These are phyloP conservation scores for Dioszegia aurantiaca DNA, from an alignment of 768 basidiomycete species.

Conservation along the genomic window DNA sequence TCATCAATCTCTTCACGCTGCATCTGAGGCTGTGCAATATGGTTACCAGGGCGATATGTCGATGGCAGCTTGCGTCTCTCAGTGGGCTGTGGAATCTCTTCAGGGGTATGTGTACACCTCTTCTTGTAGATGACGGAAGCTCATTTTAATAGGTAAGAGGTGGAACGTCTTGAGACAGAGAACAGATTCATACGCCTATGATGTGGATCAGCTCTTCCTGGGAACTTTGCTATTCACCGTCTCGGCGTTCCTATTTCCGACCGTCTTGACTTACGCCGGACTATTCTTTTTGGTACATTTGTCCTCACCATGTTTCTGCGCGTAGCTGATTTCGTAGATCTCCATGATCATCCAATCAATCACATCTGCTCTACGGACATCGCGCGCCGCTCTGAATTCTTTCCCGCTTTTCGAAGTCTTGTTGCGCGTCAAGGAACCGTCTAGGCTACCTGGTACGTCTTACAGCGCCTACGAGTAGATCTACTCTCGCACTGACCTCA, in stretches of 20 bases:
- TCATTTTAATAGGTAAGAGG: constrained; percentile 92
- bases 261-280: constrained; percentile 78
- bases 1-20: constrained; percentile 64
- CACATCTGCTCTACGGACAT: not conserved
- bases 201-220: constrained; percentile 88
- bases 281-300: constrained; percentile 68
- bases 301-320: not conserved
- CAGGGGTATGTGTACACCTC: constrained; percentile 72
- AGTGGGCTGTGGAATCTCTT: constrained; percentile 84
- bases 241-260: constrained; percentile 57
- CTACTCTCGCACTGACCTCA: not conserved
- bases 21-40: constrained; percentile 72
- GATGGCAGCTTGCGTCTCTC: constrained; percentile 60
- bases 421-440: constrained; percentile 77
- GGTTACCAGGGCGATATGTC: constrained; percentile 63
- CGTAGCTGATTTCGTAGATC: constrained; percentile 3
- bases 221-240: constrained; percentile 62
- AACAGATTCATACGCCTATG: constrained; percentile 86
- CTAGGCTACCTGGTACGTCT: constrained; percentile 69
- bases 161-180: constrained; percentile 81
- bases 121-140: no score
- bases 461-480: not conserved
- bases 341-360: not conserved
- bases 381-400: constrained; percentile 78
- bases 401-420: constrained; percentile 88